Conservation (phyloP, 2,329 filamentous ascomycete species). For the Xylariomycetidae sp. region DNA sequence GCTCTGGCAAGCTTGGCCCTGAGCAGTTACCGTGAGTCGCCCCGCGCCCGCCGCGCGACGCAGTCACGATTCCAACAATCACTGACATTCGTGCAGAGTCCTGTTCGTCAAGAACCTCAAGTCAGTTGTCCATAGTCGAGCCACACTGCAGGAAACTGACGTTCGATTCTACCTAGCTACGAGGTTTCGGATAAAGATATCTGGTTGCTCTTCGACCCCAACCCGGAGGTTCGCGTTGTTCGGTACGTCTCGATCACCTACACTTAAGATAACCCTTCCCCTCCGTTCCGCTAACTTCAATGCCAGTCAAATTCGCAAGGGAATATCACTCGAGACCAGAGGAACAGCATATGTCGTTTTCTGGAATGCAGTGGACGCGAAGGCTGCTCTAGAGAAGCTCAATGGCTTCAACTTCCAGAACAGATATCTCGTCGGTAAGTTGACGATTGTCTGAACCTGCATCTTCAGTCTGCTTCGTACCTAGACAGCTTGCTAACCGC, state of each 20-base stretch:
- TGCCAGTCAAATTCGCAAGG: conserved; percentile 89
- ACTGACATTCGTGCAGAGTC: conserved; percentile 61
- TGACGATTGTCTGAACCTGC: no score
- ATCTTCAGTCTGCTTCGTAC: no score
- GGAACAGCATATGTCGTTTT: conserved; percentile 99
- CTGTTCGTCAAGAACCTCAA: conserved; percentile 99
- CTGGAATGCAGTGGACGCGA: conserved; percentile 98
- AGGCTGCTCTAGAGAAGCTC: conserved; percentile 97
- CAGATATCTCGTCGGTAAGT: conserved; percentile 93
- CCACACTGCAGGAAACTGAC: no score
- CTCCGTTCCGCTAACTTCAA: conserved; percentile 13
- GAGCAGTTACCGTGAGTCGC: conserved; percentile 91
- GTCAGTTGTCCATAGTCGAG: no score
- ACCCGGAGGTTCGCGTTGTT: conserved; percentile 23
- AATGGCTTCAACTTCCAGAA: conserved; percentile 99
- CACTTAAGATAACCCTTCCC: neutral
- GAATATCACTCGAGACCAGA: conserved; percentile 95
- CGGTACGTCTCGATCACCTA: conserved; percentile 17
- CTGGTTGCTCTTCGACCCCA: conserved; percentile 81
- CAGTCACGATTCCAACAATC: conserved; percentile 14
- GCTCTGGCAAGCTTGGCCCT: conserved; percentile 93
- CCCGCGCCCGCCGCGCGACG: conserved; percentile 15
- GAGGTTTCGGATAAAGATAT: conserved; percentile 97
- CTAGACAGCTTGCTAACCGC: no score
- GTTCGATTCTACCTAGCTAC: conserved; percentile 59